Evolutionary conservation across 148 eudicot genomes (phyloP).

Genomic region (Talinum fruticosum): DNA sequence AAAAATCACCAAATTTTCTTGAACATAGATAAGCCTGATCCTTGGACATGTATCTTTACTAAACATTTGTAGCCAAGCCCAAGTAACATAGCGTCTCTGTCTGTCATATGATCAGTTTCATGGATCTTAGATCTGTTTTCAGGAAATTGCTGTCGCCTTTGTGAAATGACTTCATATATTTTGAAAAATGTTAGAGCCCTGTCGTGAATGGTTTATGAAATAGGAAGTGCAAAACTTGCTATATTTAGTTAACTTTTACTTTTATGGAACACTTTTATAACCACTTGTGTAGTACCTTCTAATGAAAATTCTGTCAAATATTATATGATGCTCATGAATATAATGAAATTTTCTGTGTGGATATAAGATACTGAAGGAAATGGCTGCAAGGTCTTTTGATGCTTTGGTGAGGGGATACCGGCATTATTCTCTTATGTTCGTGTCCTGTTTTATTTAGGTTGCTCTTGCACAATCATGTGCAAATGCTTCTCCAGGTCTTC

Average conservation of each 20-base stretch:
- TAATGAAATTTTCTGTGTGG: background rate
- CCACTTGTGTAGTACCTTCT: background rate
- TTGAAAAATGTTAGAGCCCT: background rate
- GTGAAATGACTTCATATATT: background rate
- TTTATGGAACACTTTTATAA: background rate
- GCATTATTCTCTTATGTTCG: conserved; percentile 5
- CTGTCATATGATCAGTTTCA: too few relatives aligned
- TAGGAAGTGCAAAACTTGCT: background rate
- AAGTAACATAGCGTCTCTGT: too few relatives aligned
- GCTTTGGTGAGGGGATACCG: background rate
- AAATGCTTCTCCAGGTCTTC: conserved; percentile 91
- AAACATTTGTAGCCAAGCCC: too few relatives aligned
- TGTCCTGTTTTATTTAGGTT: conserved; percentile 51
- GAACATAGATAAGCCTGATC: too few relatives aligned
- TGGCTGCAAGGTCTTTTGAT: background rate
- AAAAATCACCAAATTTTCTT: too few relatives aligned
- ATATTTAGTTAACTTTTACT: background rate
- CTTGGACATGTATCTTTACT: too few relatives aligned
- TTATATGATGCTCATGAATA: background rate
- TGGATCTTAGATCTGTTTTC: too few relatives aligned
- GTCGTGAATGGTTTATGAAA: background rate
- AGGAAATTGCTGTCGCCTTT: too few relatives aligned
- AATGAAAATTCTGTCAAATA: background rate
- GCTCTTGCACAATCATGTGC: conserved; percentile 86
- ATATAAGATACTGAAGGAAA: background rate